Percentiles rank a stretch among this genome's conserved stretches.
Evolutionary conservation across 2,329 filamentous ascomycete genomes (phyloP).

Genomic region (Fusarium robinianum): DNA sequence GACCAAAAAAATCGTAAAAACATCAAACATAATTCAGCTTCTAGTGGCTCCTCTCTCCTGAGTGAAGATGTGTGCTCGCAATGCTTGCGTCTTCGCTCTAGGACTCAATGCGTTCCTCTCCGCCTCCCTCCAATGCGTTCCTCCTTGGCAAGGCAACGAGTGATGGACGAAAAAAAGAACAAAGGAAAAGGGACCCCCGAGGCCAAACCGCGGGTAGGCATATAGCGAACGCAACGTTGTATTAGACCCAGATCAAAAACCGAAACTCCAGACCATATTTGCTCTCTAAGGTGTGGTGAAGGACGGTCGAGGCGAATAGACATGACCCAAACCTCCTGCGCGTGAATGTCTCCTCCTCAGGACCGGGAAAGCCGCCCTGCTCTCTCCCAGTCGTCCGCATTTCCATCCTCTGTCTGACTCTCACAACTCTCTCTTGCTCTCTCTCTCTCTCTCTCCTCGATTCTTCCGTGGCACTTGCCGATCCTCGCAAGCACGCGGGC

Average conservation of each 20-base stretch:
- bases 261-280: slow-evolving; percentile 55
- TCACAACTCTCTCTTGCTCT: slow-evolving; percentile 8
- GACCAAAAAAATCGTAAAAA: slow-evolving; percentile 6
- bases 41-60: background rate
- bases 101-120: too few relatives aligned
- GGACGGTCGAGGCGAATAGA: slow-evolving; percentile 33
- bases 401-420: slow-evolving; percentile 20
- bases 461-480: slow-evolving; percentile 19
- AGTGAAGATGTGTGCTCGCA: too few relatives aligned
- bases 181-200: too few relatives aligned
- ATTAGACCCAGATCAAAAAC: slow-evolving; percentile 51
- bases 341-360: slow-evolving; percentile 29
- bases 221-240: slow-evolving; percentile 42
- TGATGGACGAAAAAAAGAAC: too few relatives aligned
- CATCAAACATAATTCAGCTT: slow-evolving; percentile 10
- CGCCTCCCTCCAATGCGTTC: slow-evolving; percentile 1
- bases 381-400: slow-evolving; percentile 23
- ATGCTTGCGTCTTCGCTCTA: too few relatives aligned
- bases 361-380: slow-evolving; percentile 27
- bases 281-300: slow-evolving; percentile 44
- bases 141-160: slow-evolving; percentile 14
- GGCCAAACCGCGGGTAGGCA: slow-evolving; percentile 25
- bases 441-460: slow-evolving; percentile 18
- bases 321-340: slow-evolving; percentile 34
- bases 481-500: slow-evolving; percentile 23